These are phyloP conservation scores for Salinomyces thailandicus DNA, from an alignment of 2,329 filamentous ascomycete species.

Conservation along the genomic window DNA sequence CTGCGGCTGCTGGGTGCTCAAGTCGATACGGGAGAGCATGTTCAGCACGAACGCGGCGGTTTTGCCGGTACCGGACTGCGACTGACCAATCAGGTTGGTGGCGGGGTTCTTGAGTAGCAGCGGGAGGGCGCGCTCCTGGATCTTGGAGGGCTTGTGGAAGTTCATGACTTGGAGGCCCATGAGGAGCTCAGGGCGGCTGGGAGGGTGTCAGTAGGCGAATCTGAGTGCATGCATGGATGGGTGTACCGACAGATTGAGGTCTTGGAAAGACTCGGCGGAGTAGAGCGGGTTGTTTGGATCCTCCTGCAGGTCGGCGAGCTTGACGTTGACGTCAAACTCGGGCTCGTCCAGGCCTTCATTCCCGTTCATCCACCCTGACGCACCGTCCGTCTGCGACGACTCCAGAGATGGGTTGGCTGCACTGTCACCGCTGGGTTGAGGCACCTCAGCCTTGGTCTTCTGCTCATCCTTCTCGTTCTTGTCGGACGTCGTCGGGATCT, in stretches of 20 bases:
- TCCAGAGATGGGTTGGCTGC: slow-evolving; percentile 8
- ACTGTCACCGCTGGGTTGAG: no score
- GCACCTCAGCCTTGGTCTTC: no score
- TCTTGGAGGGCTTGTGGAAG: slow-evolving; percentile 93
- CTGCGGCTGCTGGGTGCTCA: slow-evolving; percentile 61
- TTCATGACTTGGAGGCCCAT: slow-evolving; percentile 70
- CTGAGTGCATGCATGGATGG: neutral
- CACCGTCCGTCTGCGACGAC: slow-evolving; percentile 35
- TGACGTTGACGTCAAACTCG: slow-evolving; percentile 82
- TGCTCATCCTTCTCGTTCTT: slow-evolving; percentile 7
- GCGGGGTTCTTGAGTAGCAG: slow-evolving; percentile 81
- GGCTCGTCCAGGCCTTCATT: slow-evolving; percentile 50
- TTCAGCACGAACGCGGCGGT: slow-evolving; percentile 94
- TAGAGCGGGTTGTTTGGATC: slow-evolving; percentile 80
- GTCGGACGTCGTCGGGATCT: slow-evolving; percentile 13
- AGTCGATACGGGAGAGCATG: slow-evolving; percentile 76
- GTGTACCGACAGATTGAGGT: slow-evolving; percentile 70
- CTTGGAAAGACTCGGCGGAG: slow-evolving; percentile 72
- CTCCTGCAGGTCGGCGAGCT: slow-evolving; percentile 77
- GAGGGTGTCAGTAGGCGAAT: slow-evolving; percentile 11
- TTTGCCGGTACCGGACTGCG: slow-evolving; percentile 97
- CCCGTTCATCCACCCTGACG: slow-evolving; percentile 30
- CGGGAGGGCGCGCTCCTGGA: slow-evolving; percentile 88
- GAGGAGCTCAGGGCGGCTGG: slow-evolving; percentile 53
- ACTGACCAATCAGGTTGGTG: slow-evolving; percentile 91